These are phyloP conservation scores for Trichomonas tenax DNA, from an alignment of 208 protist species.

Conservation along the genomic window DNA sequence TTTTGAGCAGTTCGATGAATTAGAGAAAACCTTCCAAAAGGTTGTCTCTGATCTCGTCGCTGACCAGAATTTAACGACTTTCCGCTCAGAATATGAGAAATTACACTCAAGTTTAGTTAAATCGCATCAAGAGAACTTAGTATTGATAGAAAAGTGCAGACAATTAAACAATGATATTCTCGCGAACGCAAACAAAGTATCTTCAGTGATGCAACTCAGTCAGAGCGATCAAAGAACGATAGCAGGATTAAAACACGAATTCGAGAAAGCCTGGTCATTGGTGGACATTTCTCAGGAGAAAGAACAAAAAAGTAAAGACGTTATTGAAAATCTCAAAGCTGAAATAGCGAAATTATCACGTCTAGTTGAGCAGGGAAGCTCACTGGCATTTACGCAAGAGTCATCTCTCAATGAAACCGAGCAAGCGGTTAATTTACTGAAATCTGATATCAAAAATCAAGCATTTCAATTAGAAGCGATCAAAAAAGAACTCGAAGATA, in stretches of 20 bases:
- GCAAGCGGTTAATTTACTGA: not conserved
- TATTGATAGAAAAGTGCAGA: slow-evolving; percentile 69
- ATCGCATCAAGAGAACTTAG: slow-evolving; percentile 83
- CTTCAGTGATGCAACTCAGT: slow-evolving; percentile 74
- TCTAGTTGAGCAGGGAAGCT: slow-evolving; percentile 71
- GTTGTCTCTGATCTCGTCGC: slow-evolving; percentile 60
- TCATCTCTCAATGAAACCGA: slow-evolving; percentile 49
- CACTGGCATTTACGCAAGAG: slow-evolving; percentile 72
- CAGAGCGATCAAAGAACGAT: slow-evolving; percentile 85
- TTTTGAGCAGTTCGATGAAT: slow-evolving; percentile 42
- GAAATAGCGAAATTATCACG: slow-evolving; percentile 74
- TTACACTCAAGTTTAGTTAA: slow-evolving; percentile 78
- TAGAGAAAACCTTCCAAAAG: slow-evolving; percentile 77
- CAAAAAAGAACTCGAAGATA: not conserved
- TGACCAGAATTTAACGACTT: slow-evolving; percentile 71
- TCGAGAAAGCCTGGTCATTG: slow-evolving; percentile 75
- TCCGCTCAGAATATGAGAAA: slow-evolving; percentile 86
- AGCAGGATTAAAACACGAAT: slow-evolving; percentile 53
- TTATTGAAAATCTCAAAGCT: slow-evolving; percentile 68
- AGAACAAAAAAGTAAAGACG: slow-evolving; percentile 74
- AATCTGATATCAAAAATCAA: not conserved
- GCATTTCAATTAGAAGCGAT: not conserved
- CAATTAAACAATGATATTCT: slow-evolving; percentile 78
- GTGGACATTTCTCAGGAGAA: slow-evolving; percentile 81
- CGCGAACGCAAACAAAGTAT: slow-evolving; percentile 74